Evolutionary conservation across 2,329 filamentous ascomycete genomes (phyloP), one percentile per base, ranked within the genome.

Genomic region (Colletotrichum higginsianum): DNA sequence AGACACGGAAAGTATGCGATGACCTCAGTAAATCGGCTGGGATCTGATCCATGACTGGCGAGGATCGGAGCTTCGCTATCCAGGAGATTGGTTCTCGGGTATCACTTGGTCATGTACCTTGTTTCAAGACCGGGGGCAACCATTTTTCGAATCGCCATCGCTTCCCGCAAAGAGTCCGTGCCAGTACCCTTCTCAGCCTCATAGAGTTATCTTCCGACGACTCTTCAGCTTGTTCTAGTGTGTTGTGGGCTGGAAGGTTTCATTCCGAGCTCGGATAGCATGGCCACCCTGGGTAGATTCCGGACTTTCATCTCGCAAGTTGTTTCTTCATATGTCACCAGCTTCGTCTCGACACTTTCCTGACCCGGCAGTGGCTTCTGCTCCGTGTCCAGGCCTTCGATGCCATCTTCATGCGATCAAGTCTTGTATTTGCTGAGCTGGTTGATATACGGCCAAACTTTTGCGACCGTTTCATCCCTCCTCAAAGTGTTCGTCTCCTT

Each of bases 51-150:
- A n/a, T 55, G 47, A 69, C 63, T 71, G 65, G 58, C 18, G 35
- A 58, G 53, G 47, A 60, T 60, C 68, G 44, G 58, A 64, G 44
- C 53, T 44, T 63, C 21, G 30, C 52, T 53, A 55, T 68, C 53
- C 23, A 55, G 66, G 44, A 44, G 55, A 60, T 16, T 47, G 52
- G 53, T n/a, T 55, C 60, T 21, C 30, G 18, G 38, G 66, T 49
- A 69, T 69, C 66, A 64, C 30, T 63, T 61, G 65, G 53, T 61
- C 69, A 61, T 60, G 60, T 64, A 15, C 56, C 58, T 26, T 61
- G 69, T 72, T 72, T 72, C 69, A 69, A 68, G 66, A 72, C 66
- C n/a, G n/a, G 69, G 60, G 42, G 62, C 23, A 69, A 38, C 58
- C 46, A 56, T 62, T 60, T 11, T 35, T 49, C 40, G 18, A 60